phyloP scores from a whole-genome alignment of 257 asterid species.

The Euphrasia confusa region DNA sequence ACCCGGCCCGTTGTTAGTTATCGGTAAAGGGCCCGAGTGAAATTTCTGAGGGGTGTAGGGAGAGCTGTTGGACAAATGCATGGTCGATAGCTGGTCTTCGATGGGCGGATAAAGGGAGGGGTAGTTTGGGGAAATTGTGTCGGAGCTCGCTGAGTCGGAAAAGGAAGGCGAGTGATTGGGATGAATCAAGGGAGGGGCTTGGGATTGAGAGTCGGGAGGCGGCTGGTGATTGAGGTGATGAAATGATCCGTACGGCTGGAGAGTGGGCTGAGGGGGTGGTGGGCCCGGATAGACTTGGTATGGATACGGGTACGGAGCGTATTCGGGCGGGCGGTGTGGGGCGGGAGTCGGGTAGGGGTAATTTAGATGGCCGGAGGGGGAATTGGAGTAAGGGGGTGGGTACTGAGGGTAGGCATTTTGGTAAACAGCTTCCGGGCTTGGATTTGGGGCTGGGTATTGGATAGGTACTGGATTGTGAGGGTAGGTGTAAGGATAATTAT shows the following conservation, averaged over 20 bases:
- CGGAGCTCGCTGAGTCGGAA: conserved; percentile 32
- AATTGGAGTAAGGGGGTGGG: conserved; percentile 42
- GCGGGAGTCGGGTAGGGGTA: conserved; percentile 37
- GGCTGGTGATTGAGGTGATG: conserved; percentile 42
- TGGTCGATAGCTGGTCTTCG: conserved; percentile 48
- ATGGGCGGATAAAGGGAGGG: conserved; percentile 68
- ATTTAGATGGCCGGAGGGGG: conserved; percentile 36
- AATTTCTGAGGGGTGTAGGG: conserved; percentile 45
- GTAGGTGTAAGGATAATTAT: conserved; percentile 51
- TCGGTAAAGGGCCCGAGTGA: conserved; percentile 56
- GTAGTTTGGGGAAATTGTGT: conserved; percentile 29
- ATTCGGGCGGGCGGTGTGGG: conserved; percentile 35
- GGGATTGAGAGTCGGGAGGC: conserved; percentile 37
- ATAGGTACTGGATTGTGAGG: conserved; percentile 36
- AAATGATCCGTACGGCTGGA: conserved; percentile 36
- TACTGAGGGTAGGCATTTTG: conserved; percentile 48
- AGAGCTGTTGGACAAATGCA: conserved; percentile 46
- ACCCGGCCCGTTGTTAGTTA: conserved; percentile 36
- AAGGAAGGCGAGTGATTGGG: conserved; percentile 31
- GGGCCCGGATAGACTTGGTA: conserved; percentile 43
- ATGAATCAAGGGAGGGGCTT: conserved; percentile 32
- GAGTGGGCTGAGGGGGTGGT: conserved; percentile 28
- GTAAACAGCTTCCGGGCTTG: conserved; percentile 28
- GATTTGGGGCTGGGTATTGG: conserved; percentile 35
- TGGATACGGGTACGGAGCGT: conserved; percentile 41